Evolutionary conservation across 805 yeast genomes (phyloP).

Genomic region (Blastobotrys americana): DNA sequence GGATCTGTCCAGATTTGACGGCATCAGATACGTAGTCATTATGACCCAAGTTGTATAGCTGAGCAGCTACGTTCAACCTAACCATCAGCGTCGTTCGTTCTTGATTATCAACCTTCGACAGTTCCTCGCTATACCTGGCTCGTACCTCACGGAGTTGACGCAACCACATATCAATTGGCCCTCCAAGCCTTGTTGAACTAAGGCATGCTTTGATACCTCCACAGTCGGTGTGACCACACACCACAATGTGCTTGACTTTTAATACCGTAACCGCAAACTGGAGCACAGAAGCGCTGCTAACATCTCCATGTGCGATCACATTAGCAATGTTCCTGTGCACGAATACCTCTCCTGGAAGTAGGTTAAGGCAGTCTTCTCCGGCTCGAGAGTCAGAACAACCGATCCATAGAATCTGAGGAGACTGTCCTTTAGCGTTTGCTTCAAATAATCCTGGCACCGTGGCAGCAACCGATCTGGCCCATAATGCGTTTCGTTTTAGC

Average conservation of each 20-base stretch:
- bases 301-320: constrained; percentile 58
- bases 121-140: constrained; percentile 46
- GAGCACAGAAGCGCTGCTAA: constrained; percentile 66
- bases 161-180: constrained; percentile 66
- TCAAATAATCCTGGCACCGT: constrained; percentile 54
- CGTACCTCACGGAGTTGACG: constrained; percentile 58
- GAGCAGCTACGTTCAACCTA: constrained; percentile 68
- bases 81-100: constrained; percentile 55
- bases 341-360: constrained; percentile 88
- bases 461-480: constrained; percentile 41
- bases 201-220: constrained; percentile 86
- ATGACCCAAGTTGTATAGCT: constrained; percentile 54
- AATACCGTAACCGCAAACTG: constrained; percentile 84
- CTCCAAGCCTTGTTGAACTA: constrained; percentile 55
- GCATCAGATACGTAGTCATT: constrained; percentile 67
- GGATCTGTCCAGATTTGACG: constrained; percentile 51
- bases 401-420: constrained; percentile 91
- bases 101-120: constrained; percentile 43
- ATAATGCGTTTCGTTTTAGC: constrained; percentile 35
- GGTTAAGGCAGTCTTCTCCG: constrained; percentile 66
- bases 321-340: constrained; percentile 87
- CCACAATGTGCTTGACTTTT: constrained; percentile 70
- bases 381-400: constrained; percentile 93
- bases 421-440: constrained; percentile 69
- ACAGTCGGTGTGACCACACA: constrained; percentile 94